phyloP scores from a whole-genome alignment of 176 grass and related monocot species.

The Carex parvula region DNA sequence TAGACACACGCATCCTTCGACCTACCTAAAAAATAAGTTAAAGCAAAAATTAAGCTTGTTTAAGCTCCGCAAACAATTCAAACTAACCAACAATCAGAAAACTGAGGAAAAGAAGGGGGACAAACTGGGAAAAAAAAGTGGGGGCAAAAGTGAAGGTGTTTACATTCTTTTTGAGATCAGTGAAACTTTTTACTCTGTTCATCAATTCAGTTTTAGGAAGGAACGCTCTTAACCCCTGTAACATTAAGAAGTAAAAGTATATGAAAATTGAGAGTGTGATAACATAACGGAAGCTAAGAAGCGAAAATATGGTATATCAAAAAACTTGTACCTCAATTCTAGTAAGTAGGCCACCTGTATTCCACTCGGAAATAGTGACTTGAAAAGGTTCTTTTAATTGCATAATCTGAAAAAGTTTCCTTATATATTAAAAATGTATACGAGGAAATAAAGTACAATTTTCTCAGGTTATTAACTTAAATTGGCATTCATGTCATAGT shows the following conservation, averaged over 20 bases:
- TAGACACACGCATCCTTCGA: constrained; percentile 45
- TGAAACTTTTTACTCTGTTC: constrained; percentile 59
- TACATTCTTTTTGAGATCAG: constrained; percentile 82
- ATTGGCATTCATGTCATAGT: background rate
- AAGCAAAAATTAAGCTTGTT: constrained; percentile 10
- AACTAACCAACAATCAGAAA: background rate
- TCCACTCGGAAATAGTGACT: constrained; percentile 85
- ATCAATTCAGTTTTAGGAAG: constrained; percentile 83
- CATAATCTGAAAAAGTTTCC: constrained; percentile 63
- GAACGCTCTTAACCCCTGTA: constrained; percentile 78
- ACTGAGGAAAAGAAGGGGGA: background rate
- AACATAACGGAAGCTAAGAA: constrained; percentile 14
- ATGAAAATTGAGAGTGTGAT: background rate
- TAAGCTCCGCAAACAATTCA: constrained; percentile 13
- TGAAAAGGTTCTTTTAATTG: constrained; percentile 75
- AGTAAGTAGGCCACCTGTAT: constrained; percentile 72
- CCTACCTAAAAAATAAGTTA: constrained; percentile 46
- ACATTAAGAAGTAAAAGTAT: constrained; percentile 20
- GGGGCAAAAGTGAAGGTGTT: constrained; percentile 10
- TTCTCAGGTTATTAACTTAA: background rate
- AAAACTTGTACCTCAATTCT: constrained; percentile 60
- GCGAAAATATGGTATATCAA: background rate
- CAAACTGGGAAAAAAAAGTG: background rate
- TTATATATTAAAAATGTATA: constrained; percentile 20
- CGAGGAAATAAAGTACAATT: background rate